Base-by-base conservation (phyloP, 306 rosid species). In the Pterocarpus macrocarpus region DNA sequence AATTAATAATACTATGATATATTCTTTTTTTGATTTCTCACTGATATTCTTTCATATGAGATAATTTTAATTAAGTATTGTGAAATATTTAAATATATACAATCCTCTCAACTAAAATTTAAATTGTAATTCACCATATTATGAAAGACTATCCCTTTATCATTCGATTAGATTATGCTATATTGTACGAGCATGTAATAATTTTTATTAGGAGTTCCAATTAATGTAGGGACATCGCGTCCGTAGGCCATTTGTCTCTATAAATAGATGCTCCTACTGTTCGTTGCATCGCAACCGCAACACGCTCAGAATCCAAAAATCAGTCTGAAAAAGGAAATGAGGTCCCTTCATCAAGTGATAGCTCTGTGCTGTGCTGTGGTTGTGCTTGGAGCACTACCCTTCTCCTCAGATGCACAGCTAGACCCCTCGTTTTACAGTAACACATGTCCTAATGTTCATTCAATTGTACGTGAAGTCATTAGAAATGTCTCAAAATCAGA, bases 361-460 rank as follows among this genome's bases (percentile, higher is more conserved):
- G 68, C 53, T 45, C 6, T 84, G 12, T 69, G 77, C 30, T 84
- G 32, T 49, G 64, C 15, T 0, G n/a, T 85, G 69, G n/a, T 38
- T 36, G 45, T 79, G 61, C 11, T 82, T 15, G 88, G 65, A 35
- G 87, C 68, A 10, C 2, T 76, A 13, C 73, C 84, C 6, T 59
- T 47, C 13, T 41, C 65, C 3, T 57, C 75, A 4, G 58, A 82
- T 34, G 84, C 82, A 17, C 85, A 86, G 50, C 81, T 86, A 5
- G 58, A 44, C 50, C 28, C 85, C 1, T 66, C 89, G 0, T 89
- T 84, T 78, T 89, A 89, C 65, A 45, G 4, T 0, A 1, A 34
- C 2, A 52, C 85, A 2, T 89, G 89, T 68, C 85, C 92, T 0
- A 68, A 22, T 3, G 81, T 79, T 1, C 36, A 9, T 4, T 5